Base-by-base conservation (phyloP, 345 rosid genomes). In the Carallia brachiata region DNA sequence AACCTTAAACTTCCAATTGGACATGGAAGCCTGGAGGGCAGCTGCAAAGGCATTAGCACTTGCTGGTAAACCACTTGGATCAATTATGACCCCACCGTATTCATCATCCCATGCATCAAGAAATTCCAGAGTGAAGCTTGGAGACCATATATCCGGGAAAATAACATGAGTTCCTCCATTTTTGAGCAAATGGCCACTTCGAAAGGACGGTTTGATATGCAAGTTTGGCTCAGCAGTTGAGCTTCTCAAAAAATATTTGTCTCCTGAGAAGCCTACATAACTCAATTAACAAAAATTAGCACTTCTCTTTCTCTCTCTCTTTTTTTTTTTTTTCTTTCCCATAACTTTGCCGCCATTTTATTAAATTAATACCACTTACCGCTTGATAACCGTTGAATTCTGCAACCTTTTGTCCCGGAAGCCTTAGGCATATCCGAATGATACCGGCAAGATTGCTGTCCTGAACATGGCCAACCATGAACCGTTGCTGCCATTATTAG, bases 101-200 rank as follows among this genome's bases (percentile, higher is more conserved):
- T 83, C 81, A 67, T 85, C 89, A 19, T 87, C 84, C 63, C 62
- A 64, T 27, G 83, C 85, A 40, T 70, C 71, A 19, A 87, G 87
- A 65, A 76, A 60, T 19, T 84, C 84, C 34, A 66, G 63, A 27
- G 37, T 36, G 31, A 75, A 47, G 65, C 64, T 62, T 10, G 73
- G 77, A 3, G 79, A 40, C 4, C 84, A 73, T 50, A 73, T 15
- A 47, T 86, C 77, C 6, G 81, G 68, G n/a, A 78, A 86, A 57
- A 76, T 18, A 6, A 78, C 85, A 27, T 56, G 60, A 19, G 62
- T 47, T 54, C 78, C 16, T 30, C 56, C 63, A 1, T 10, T 56
- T 8, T 44, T 65, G 15, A 53, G 23, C 34, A 19, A 5, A 17
- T 16, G 1, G 12, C 79, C 36, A 39, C 59, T 63, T 36, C 40